Evolutionary conservation across 2,329 filamentous ascomycete genomes (phyloP).

Genomic region (Colletotrichum aenigma): DNA sequence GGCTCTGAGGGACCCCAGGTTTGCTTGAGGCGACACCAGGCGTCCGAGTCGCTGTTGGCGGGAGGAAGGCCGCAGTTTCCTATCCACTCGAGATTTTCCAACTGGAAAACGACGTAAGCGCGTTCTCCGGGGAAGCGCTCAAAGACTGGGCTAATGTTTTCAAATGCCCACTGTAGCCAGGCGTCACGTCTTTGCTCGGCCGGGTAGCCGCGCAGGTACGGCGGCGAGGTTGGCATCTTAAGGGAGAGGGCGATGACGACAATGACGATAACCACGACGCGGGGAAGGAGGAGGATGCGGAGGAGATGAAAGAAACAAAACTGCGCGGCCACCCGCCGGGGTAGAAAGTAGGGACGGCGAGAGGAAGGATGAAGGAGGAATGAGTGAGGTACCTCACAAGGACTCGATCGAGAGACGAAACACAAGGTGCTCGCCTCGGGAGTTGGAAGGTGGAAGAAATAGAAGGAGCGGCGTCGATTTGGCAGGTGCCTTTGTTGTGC

Average conservation of each 20-base stretch:
- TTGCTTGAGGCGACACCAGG: not conserved
- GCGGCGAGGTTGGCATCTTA: not conserved
- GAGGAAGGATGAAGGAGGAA: not conserved
- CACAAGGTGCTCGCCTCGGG: not conserved
- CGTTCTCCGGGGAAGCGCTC: not conserved
- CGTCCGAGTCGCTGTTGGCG: not conserved
- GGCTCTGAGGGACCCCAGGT: not conserved
- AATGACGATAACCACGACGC: not conserved
- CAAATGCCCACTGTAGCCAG: not conserved
- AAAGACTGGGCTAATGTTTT: not conserved
- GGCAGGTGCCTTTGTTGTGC: not conserved
- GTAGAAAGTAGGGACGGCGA: not conserved
- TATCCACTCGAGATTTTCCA: not conserved
- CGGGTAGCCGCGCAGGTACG: not conserved
- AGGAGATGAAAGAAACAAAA: not conserved
- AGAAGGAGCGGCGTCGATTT: not conserved
- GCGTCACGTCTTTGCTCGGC: not conserved
- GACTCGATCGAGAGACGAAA: not conserved
- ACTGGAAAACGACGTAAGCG: not conserved
- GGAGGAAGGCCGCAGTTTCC: not conserved
- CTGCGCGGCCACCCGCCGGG: not conserved
- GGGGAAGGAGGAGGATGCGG: not conserved
- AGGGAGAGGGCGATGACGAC: not conserved
- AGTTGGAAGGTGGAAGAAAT: not conserved
- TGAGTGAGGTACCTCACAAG: not conserved